Base-by-base conservation (phyloP, 306 rosid species). In the Cyclanthera cordifolia region DNA sequence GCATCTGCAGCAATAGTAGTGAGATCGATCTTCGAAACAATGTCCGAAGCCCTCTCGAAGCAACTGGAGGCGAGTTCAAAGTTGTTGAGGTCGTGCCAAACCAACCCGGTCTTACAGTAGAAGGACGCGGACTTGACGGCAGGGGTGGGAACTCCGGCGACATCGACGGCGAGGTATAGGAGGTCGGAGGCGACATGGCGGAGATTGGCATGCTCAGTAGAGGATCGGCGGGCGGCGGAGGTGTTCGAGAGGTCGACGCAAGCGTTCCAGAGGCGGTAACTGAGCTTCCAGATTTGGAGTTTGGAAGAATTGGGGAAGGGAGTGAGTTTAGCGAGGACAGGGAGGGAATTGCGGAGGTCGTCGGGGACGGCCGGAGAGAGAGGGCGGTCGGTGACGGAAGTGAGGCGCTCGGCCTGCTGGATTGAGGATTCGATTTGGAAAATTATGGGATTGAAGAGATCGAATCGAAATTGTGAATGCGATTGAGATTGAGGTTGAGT, bases 261-360 rank as follows among this genome's bases (percentile, higher is more conserved):
- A 8, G 88, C 81, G 54, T 93, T 93, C 98, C 98, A 93, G 75
- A 93, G 95, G 71, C 95, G 96, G 70, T 81, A 93, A 59, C 94
- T 85, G 74, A 93, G 90, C 66, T 93, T 93, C 98, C 96, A 93
- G 19, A 89, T 65, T 30, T 72, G 85, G 63, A 93, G 90, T 72
- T 83, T 86, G 57, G 77, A 24, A 4, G 93, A 76, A 81, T 86
- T 83, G 3, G 90, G 67, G 67, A 89, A 73, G 2, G 94, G 93
- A 19, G 80, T 61, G 46, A 65, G 74, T 47, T 82, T 94, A 57
- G 73, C 77, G 16, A 89, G 75, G 11, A 83, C 83, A 73, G 75
- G 71, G 12, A 88, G 77, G 75, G 25, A 21, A 39, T 71, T 78
- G 14, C 91, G 79, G 76, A 93, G 94, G 68, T 86, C 83, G 15